Conservation (phyloP, 345 rosid genomes). For the Crucihimalaya himalaica region DNA sequence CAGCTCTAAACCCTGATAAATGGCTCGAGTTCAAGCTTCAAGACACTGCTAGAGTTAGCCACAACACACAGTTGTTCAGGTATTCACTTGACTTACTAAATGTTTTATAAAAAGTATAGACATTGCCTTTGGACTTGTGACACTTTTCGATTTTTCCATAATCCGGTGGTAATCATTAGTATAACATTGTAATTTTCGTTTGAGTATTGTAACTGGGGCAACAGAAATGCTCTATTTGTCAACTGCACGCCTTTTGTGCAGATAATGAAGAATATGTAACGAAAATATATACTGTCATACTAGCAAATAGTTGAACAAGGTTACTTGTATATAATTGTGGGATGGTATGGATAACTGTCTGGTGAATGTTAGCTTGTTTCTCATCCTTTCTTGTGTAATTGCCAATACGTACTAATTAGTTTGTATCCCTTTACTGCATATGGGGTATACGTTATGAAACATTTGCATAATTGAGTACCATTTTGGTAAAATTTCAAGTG, state of each 20-base stretch:
- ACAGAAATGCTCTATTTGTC: neutral
- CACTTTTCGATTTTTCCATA: neutral
- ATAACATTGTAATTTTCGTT: neutral
- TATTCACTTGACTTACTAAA: conserved; percentile 26
- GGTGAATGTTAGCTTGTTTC: conserved; percentile 8
- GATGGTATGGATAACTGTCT: neutral
- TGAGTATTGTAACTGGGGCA: neutral
- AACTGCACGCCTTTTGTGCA: neutral
- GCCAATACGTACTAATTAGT: neutral
- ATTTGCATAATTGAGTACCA: neutral
- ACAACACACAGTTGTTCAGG: conserved; percentile 88
- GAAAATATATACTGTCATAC: neutral
- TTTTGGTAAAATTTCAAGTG: neutral
- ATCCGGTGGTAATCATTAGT: neutral
- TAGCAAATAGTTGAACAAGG: neutral
- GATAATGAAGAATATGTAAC: neutral
- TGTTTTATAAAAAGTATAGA: neutral
- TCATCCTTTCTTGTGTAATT: neutral
- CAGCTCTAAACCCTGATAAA: conserved; percentile 86
- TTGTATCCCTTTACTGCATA: neutral
- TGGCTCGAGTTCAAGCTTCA: conserved; percentile 95
- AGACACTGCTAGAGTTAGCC: conserved; percentile 94
- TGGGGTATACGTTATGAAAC: neutral
- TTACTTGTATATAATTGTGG: neutral
- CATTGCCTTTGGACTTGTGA: neutral